Evolutionary conservation across 495 filamentous ascomycete genomes (phyloP).

Genomic region (Penicillium alfredii): DNA sequence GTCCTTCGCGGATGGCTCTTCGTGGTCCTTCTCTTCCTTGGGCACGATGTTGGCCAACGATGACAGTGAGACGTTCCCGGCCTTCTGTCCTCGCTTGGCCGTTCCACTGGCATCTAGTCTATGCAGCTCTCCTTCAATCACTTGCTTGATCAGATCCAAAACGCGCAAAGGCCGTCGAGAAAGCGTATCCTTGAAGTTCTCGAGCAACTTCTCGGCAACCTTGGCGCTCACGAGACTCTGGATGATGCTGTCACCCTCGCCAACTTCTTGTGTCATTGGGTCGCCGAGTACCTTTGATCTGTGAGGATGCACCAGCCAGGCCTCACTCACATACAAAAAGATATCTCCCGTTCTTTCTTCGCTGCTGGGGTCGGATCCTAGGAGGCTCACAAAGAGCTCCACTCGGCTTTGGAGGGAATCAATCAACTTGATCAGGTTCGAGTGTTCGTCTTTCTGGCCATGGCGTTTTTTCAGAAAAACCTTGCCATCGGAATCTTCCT

Average conservation of each 20-base stretch:
- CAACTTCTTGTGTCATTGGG: slow-evolving; percentile 15
- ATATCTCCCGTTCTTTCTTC: slow-evolving; percentile 55
- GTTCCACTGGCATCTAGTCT: slow-evolving; percentile 4
- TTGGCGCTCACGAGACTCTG: slow-evolving; percentile 54
- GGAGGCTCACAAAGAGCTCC: slow-evolving; percentile 48
- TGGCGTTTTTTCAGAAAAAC: slow-evolving; percentile 32
- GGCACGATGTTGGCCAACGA: slow-evolving; percentile 34
- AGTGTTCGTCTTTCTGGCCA: slow-evolving; percentile 5
- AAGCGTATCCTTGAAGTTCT: slow-evolving; percentile 61
- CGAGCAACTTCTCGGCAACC: slow-evolving; percentile 61
- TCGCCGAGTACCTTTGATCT: neutral
- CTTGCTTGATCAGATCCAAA: slow-evolving; percentile 55
- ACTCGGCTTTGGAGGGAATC: slow-evolving; percentile 37
- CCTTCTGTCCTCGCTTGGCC: slow-evolving; percentile 2
- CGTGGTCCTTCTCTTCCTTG: slow-evolving; percentile 10
- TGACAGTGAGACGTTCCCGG: slow-evolving; percentile 30
- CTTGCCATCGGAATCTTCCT: slow-evolving; percentile 21
- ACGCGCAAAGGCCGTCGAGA: slow-evolving; percentile 55
- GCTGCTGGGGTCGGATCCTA: slow-evolving; percentile 45
- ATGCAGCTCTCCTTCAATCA: slow-evolving; percentile 43
- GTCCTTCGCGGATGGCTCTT: slow-evolving; percentile 36
- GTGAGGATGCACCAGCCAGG: slow-evolving; percentile 47
- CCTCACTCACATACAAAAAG: slow-evolving; percentile 58
- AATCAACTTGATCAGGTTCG: slow-evolving; percentile 36
- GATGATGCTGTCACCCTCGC: slow-evolving; percentile 34